Conservation (phyloP, 441 rosid genomes). For the Kokia cookei region DNA sequence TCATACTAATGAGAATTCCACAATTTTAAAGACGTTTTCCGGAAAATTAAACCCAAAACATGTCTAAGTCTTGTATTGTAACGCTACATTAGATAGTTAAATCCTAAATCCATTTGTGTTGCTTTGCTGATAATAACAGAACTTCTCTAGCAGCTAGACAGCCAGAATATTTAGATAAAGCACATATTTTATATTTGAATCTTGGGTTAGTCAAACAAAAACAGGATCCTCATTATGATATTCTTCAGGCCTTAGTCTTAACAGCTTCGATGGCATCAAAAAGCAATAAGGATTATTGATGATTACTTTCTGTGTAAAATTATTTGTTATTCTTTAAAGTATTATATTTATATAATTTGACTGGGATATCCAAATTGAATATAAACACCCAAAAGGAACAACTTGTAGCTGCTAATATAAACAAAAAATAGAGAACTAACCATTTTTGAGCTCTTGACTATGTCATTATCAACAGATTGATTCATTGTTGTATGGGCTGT, state of each 20-base stretch:
- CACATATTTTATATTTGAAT: background rate
- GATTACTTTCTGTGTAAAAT: background rate
- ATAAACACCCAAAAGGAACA: background rate
- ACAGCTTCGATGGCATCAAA: background rate
- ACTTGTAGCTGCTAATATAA: background rate
- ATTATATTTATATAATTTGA: background rate
- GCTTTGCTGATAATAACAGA: background rate
- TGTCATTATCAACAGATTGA: slow-evolving; percentile 11
- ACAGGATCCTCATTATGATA: background rate
- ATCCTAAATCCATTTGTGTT: background rate
- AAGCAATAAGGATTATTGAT: background rate
- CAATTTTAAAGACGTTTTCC: background rate
- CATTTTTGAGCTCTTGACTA: slow-evolving; percentile 20
- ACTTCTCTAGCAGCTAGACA: background rate
- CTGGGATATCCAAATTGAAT: background rate
- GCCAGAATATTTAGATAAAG: background rate
- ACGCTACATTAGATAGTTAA: background rate
- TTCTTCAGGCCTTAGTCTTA: background rate
- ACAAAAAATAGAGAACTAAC: slow-evolving; percentile 25
- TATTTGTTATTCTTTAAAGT: background rate
- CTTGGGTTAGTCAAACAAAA: background rate
- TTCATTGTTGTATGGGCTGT: slow-evolving; percentile 9
- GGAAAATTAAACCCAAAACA: background rate
- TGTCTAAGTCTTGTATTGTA: background rate
- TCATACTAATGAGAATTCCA: background rate